A percentile compares a stretch with the other conserved stretches of the same genome.
Conservation (phyloP, 2,329 filamentous ascomycete species). For the Lasiodiplodia hormozganensis region DNA sequence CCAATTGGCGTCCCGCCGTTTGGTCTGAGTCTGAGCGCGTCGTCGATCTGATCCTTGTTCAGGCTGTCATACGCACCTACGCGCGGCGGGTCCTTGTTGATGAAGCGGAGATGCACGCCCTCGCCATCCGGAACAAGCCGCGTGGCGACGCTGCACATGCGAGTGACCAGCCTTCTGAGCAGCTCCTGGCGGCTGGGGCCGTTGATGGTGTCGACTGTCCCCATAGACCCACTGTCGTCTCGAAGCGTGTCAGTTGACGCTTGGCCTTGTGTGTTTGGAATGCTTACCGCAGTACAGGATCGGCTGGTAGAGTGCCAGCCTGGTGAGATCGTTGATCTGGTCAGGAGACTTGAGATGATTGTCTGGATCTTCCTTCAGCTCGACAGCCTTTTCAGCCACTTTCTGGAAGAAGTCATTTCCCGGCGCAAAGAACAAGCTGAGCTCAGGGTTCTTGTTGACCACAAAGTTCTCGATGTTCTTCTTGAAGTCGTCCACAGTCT, state of each 20-base stretch:
- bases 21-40: background rate
- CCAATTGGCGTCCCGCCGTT: fast-evolving
- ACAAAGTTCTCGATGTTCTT: background rate
- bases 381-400: background rate
- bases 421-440: background rate
- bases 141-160: background rate
- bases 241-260: background rate
- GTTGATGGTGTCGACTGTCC: fast-evolving
- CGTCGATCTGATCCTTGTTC: background rate
- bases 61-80: background rate
- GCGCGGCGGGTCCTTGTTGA: background rate
- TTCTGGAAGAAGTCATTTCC: background rate
- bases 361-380: background rate
- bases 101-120: background rate
- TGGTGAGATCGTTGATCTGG: background rate
- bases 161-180: background rate
- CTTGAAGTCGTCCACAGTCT: background rate
- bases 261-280: too few relatives aligned
- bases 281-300: background rate
- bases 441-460: background rate
- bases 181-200: background rate
- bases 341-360: background rate
- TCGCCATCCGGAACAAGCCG: background rate
- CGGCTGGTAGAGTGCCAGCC: background rate
- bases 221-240: background rate